phyloP scores from a whole-genome alignment of 306 rosid species.

The Bauhinia variegata region DNA sequence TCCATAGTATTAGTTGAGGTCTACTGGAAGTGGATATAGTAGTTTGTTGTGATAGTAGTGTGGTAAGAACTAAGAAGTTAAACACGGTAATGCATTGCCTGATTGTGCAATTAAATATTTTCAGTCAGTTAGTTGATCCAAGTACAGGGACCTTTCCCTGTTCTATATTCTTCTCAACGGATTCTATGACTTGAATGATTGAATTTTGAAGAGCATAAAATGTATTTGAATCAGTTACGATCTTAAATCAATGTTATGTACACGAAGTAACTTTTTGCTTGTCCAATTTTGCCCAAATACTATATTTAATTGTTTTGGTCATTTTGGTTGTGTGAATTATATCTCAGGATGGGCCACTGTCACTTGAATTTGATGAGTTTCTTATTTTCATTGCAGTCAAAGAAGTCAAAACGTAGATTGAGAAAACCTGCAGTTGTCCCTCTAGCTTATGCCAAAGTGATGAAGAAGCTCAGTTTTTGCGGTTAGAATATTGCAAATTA shows the following conservation, averaged over 20 bases:
- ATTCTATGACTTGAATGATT: not conserved
- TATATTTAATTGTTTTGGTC: conserved; percentile 1
- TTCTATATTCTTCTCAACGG: not conserved
- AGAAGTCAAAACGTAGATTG: conserved; percentile 82
- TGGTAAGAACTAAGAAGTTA: not conserved
- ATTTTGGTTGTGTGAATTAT: conserved; percentile 17
- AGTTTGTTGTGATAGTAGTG: not conserved
- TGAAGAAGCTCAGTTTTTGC: conserved; percentile 87
- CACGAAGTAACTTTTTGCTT: conserved; percentile 9
- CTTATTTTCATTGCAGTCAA: conserved; percentile 72
- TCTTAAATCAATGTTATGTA: conserved; percentile 1
- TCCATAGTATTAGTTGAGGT: not conserved
- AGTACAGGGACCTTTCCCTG: not conserved
- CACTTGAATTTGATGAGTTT: conserved; percentile 33
- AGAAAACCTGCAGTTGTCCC: conserved; percentile 74
- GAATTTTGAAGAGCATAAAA: conserved; percentile 9
- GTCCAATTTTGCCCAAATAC: not conserved
- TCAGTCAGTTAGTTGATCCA: not conserved
- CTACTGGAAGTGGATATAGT: not conserved
- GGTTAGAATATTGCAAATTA: conserved; percentile 45
- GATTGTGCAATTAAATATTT: conserved; percentile 4
- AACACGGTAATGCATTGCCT: not conserved
- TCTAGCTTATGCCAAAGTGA: conserved; percentile 80
- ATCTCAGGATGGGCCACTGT: conserved; percentile 19
- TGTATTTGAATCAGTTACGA: conserved; percentile 14